Percentiles rank a stretch among this genome's conserved stretches.
phyloP scores from a whole-genome alignment of 495 filamentous ascomycete species.

The Aspergillus mulundensis region DNA sequence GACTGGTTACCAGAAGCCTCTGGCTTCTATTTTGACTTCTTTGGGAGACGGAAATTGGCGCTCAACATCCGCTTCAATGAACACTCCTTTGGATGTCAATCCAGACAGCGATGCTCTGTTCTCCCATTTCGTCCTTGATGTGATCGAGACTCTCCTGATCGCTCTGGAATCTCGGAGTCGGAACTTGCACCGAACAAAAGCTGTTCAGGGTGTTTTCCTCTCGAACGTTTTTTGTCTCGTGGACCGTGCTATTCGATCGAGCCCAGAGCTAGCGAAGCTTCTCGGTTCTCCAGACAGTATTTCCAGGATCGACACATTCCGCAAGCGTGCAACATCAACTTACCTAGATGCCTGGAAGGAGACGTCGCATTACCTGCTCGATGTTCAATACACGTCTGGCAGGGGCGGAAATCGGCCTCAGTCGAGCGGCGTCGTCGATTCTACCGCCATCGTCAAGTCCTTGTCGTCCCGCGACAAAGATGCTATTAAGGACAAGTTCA shows the following conservation, averaged over 20 bases:
- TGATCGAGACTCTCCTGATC: slow-evolving; percentile 73
- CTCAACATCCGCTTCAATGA: slow-evolving; percentile 54
- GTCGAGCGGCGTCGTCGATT: slow-evolving; percentile 66
- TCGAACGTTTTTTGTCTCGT: slow-evolving; percentile 84
- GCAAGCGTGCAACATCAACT: slow-evolving; percentile 74
- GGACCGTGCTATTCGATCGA: slow-evolving; percentile 77
- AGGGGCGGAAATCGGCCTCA: slow-evolving; percentile 51
- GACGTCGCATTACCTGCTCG: slow-evolving; percentile 76
- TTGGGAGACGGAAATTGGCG: slow-evolving; percentile 91
- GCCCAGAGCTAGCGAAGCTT: slow-evolving; percentile 65
- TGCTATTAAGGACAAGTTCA: slow-evolving; percentile 93
- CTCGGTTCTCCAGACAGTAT: slow-evolving; percentile 60
- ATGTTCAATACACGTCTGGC: slow-evolving; percentile 87
- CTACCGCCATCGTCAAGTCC: slow-evolving; percentile 73
- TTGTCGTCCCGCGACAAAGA: slow-evolving; percentile 88
- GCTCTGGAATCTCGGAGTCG: slow-evolving; percentile 73
- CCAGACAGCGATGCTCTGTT: slow-evolving; percentile 89
- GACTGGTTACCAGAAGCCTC: slow-evolving; percentile 79
- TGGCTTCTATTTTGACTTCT: slow-evolving; percentile 85
- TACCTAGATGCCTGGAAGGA: slow-evolving; percentile 91
- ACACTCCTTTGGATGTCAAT: slow-evolving; percentile 76
- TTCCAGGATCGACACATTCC: slow-evolving; percentile 71
- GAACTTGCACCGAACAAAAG: slow-evolving; percentile 71
- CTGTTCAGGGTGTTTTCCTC: slow-evolving; percentile 80
- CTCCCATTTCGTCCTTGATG: slow-evolving; percentile 80